Conservation (phyloP, 2,329 filamentous ascomycete species). For the Trichoderma citrinoviride region DNA sequence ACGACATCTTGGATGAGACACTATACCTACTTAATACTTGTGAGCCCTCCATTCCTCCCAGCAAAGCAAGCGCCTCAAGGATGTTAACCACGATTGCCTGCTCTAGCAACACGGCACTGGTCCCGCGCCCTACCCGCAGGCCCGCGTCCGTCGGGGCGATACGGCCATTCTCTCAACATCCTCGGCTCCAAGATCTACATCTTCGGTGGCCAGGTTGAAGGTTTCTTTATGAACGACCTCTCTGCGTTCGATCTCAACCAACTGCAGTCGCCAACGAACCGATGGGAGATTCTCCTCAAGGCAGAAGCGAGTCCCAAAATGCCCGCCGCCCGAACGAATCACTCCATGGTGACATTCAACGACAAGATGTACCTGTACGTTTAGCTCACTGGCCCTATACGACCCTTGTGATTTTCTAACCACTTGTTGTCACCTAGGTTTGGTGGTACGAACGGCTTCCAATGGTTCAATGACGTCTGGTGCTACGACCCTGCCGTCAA, state of each 20-base stretch:
- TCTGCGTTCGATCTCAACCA: constrained; percentile 95
- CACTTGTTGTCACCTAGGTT: constrained; percentile 63
- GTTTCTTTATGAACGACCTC: constrained; percentile 96
- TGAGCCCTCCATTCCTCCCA: constrained; percentile 53
- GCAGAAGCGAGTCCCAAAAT: constrained; percentile 55
- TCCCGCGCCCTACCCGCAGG: constrained; percentile 88
- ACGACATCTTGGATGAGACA: constrained; percentile 88
- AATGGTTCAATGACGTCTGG: constrained; percentile 99
- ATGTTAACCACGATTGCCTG: neutral
- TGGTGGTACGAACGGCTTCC: constrained; percentile 89
- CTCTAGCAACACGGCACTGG: constrained; percentile 93
- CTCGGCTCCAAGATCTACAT: constrained; percentile 95
- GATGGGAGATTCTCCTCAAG: constrained; percentile 87
- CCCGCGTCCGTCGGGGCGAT: constrained; percentile 81
- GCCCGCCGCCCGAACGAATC: constrained; percentile 90
- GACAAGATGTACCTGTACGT: constrained; percentile 91
- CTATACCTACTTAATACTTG: constrained; percentile 96
- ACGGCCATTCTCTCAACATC: constrained; percentile 95
- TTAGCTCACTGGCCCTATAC: neutral
- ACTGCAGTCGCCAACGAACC: constrained; percentile 83
- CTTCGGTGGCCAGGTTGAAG: constrained; percentile 96
- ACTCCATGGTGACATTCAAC: constrained; percentile 85
- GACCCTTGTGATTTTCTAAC: constrained; percentile 21
- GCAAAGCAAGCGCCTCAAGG: neutral
- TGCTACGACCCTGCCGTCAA: constrained; percentile 84